Conservation (phyloP, 176 grass and related monocot species). For the Rhynchospora breviuscula region DNA sequence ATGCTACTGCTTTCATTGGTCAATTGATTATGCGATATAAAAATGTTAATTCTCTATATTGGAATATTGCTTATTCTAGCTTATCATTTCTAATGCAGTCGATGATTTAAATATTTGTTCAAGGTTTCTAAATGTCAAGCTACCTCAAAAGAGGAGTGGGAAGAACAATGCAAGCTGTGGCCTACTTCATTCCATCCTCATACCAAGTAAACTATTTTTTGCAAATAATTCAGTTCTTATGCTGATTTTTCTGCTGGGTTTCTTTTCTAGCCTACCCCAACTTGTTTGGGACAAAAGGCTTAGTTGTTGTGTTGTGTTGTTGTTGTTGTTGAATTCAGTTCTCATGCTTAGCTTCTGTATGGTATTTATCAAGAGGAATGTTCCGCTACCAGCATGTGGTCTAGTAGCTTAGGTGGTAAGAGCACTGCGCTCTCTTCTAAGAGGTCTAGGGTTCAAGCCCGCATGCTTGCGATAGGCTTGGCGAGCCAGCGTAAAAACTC, state of each 20-base stretch:
- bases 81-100: conserved; percentile 12
- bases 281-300: no score
- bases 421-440: no score
- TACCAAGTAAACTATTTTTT: conserved; percentile 35
- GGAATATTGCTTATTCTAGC: conserved; percentile 15
- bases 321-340: background rate
- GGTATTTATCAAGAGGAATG: no score
- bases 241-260: background rate
- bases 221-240: background rate
- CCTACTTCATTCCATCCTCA: conserved; percentile 93
- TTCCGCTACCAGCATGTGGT: no score
- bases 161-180: conserved; percentile 93
- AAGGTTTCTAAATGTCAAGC: conserved; percentile 76
- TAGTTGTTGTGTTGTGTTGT: no score
- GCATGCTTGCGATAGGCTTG: no score
- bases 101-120: conserved; percentile 16
- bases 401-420: no score
- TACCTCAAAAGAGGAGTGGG: conserved; percentile 83
- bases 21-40: background rate
- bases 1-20: background rate
- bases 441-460: no score
- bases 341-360: background rate
- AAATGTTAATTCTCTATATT: background rate
- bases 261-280: no score
- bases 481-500: no score